Percentiles rank a stretch among this genome's conserved stretches.
phyloP scores from a whole-genome alignment of 345 rosid genomes.

The Aquilaria malaccensis region DNA sequence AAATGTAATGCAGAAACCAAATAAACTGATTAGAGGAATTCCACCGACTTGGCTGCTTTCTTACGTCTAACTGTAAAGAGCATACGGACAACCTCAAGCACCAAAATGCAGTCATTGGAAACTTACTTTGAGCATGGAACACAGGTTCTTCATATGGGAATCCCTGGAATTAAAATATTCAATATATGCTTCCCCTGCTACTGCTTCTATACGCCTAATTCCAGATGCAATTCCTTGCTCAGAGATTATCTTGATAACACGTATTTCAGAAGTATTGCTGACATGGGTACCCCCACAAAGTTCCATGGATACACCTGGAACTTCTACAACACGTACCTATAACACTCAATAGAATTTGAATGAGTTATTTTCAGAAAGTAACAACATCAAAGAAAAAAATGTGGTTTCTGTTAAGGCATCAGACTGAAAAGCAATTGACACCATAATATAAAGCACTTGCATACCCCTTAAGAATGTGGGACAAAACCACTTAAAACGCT shows the following conservation, averaged over 20 bases:
- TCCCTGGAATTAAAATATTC: conserved; percentile 78
- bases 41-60: no score
- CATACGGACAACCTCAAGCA: neutral
- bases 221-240: conserved; percentile 99
- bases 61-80: no score
- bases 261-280: conserved; percentile 77
- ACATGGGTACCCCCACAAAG: conserved; percentile 99
- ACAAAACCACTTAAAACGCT: no score
- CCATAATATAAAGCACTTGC: no score
- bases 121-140: conserved; percentile 78
- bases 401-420: no score
- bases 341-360: conserved; percentile 7
- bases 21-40: no score
- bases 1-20: no score
- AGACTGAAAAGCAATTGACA: no score
- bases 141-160: conserved; percentile 66
- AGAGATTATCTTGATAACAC: conserved; percentile 84
- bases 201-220: conserved; percentile 87
- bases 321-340: conserved; percentile 97
- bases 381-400: no score
- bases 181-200: conserved; percentile 92
- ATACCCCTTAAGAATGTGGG: no score
- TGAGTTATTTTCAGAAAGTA: neutral
- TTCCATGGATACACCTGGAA: conserved; percentile 98
- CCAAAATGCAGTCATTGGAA: neutral